phyloP scores from a whole-genome alignment of 139 green algal species.

The Chlorella sp. region DNA sequence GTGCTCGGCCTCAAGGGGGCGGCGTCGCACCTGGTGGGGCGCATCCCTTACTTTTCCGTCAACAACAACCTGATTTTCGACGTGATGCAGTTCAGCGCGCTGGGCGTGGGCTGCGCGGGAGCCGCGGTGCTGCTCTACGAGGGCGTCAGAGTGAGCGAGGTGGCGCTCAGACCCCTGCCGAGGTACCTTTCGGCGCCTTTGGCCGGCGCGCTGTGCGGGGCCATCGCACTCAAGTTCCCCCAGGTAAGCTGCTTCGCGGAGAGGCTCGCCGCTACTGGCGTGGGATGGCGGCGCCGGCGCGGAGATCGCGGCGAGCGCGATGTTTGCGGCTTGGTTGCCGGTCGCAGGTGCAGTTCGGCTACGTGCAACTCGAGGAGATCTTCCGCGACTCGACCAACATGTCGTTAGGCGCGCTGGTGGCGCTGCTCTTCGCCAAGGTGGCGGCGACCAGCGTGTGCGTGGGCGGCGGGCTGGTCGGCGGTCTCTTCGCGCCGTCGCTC shows the following conservation, averaged over 20 bases:
- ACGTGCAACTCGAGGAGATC: slow-evolving; percentile 55
- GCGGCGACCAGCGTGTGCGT: slow-evolving; percentile 74
- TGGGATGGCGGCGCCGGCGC: no score
- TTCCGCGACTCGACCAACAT: slow-evolving; percentile 40
- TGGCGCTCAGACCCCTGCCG: slow-evolving; percentile 50
- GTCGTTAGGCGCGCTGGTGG: slow-evolving; percentile 26
- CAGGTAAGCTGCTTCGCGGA: slow-evolving; percentile 31
- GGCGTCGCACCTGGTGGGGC: slow-evolving; percentile 45
- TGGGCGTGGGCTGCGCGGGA: slow-evolving; percentile 44
- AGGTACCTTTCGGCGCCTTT: slow-evolving; percentile 32
- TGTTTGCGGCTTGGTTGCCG: no score
- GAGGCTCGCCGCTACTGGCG: no score
- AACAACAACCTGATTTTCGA: slow-evolving; percentile 52
- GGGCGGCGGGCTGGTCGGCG: slow-evolving; percentile 78
- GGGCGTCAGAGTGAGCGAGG: slow-evolving; percentile 55
- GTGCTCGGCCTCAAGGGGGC: slow-evolving; percentile 20
- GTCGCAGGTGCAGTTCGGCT: slow-evolving; percentile 55
- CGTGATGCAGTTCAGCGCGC: slow-evolving; percentile 43
- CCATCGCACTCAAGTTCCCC: slow-evolving; percentile 46
- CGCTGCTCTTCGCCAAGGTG: slow-evolving; percentile 85
- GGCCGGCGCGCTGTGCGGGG: slow-evolving; percentile 35
- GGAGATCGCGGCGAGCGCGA: no score
- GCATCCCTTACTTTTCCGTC: slow-evolving; percentile 57
- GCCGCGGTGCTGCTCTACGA: slow-evolving; percentile 52
- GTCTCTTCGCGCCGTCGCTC: slow-evolving; percentile 90